Conservation (phyloP, 176 grass and related monocot species). For the Tillandsia fasciculata region DNA sequence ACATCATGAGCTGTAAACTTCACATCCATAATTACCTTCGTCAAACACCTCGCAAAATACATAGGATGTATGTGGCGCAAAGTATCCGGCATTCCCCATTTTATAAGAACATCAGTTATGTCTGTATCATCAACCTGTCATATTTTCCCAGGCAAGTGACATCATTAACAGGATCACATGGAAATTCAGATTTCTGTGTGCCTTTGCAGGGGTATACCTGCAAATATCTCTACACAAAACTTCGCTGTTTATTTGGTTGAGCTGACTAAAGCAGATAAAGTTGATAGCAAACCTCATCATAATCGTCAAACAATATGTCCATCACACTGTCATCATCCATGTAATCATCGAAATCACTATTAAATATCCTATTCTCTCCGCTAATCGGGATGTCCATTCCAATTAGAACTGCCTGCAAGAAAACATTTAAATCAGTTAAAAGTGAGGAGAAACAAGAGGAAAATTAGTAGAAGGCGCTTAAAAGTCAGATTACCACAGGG, state of each 20-base stretch:
- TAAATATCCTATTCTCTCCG: conserved; percentile 40
- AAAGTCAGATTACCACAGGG: conserved; percentile 54
- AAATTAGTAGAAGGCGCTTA: not conserved
- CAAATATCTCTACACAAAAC: not conserved
- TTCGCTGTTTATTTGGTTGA: not conserved
- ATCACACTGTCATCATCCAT: conserved; percentile 38
- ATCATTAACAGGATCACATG: not conserved
- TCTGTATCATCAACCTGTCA: conserved; percentile 65
- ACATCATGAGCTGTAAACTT: conserved; percentile 1
- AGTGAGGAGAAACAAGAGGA: conserved; percentile 1
- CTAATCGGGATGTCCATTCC: conserved; percentile 42
- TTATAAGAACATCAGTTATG: conserved; percentile 86
- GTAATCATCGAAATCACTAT: conserved; percentile 37
- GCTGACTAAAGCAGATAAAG: not conserved
- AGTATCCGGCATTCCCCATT: conserved; percentile 89
- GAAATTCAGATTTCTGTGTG: not conserved
- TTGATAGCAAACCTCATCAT: conserved; percentile 43
- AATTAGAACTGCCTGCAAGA: conserved; percentile 81
- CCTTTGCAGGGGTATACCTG: not conserved
- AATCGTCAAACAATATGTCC: conserved; percentile 36
- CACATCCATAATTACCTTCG: conserved; percentile 37
- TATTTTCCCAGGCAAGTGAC: conserved; percentile 11
- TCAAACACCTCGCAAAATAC: conserved; percentile 85
- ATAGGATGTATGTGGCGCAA: conserved; percentile 72
- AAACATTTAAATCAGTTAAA: conserved; percentile 34